A percentile compares a stretch with the other conserved stretches of the same genome.
Evolutionary conservation across 2,329 filamentous ascomycete species (phyloP).

Genomic region (Cordyceps cicadae): DNA sequence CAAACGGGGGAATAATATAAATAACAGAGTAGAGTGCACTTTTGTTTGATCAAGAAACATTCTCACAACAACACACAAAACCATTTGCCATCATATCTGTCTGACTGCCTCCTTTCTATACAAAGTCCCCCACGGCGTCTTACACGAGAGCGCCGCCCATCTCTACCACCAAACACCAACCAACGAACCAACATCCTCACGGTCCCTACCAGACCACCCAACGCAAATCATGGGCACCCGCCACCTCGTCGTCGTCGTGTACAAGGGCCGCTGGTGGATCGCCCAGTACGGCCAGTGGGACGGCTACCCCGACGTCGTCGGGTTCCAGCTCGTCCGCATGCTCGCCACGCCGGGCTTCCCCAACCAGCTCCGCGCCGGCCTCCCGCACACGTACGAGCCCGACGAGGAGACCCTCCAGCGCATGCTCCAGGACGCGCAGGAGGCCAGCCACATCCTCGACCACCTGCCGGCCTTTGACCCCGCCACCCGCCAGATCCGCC

Average conservation of each 20-base stretch:
- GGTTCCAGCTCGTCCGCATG: not conserved
- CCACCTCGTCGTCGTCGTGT: constrained; percentile 9
- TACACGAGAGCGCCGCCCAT: not conserved
- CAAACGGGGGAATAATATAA: not conserved
- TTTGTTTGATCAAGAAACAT: no score
- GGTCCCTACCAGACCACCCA: not conserved
- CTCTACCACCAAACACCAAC: not conserved
- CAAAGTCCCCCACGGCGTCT: not conserved
- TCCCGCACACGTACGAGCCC: constrained; percentile 6
- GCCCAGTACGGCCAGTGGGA: constrained; percentile 9
- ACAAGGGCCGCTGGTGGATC: not conserved
- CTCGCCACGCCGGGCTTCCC: not conserved
- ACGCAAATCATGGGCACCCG: constrained; percentile 5
- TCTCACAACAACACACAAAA: not conserved
- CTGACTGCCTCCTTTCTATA: not conserved
- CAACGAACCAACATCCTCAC: not conserved
- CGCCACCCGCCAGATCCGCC: not conserved
- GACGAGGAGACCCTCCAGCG: not conserved
- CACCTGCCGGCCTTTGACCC: not conserved
- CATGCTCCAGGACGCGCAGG: not conserved
- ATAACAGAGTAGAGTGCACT: not conserved
- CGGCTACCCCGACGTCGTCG: constrained; percentile 1
- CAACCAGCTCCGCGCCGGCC: not conserved
- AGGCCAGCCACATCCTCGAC: not conserved
- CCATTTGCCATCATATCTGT: not conserved